Conservation (phyloP, 169 alveolate genomes). For the Babesia bovis region DNA sequence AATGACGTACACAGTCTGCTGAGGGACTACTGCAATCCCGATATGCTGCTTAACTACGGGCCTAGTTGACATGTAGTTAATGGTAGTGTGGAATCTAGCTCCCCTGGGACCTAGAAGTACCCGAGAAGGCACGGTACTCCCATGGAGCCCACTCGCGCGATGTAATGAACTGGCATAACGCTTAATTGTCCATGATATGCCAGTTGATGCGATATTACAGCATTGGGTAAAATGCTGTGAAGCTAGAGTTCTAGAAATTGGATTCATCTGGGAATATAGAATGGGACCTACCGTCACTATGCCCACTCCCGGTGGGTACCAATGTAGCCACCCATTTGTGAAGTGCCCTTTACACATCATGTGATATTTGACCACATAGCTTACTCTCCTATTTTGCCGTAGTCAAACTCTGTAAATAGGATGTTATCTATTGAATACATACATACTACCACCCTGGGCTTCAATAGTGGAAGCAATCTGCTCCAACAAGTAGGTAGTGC, state of each 20-base stretch:
- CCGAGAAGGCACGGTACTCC: background rate
- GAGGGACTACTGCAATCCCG: slow-evolving; percentile 90
- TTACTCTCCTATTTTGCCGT: slow-evolving; percentile 43
- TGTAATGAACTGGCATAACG: background rate
- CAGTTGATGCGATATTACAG: background rate
- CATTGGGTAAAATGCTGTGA: background rate
- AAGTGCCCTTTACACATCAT: slow-evolving; percentile 35
- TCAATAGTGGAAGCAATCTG: slow-evolving; percentile 8
- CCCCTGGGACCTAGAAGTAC: background rate
- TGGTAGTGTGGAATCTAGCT: background rate
- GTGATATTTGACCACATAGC: background rate
- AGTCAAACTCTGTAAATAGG: slow-evolving; percentile 36
- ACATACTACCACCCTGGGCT: slow-evolving; percentile 29
- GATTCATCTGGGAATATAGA: background rate
- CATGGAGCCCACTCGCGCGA: background rate
- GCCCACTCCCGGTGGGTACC: slow-evolving; percentile 12
- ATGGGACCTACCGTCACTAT: slow-evolving; percentile 18
- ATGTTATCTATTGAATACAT: background rate
- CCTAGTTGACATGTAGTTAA: slow-evolving; percentile 1
- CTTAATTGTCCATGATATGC: slow-evolving; percentile 9
- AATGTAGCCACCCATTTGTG: slow-evolving; percentile 60
- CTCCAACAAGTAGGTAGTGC: background rate
- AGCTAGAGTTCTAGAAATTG: slow-evolving; percentile 3
- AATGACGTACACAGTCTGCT: slow-evolving; percentile 88
- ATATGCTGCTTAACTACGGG: slow-evolving; percentile 28